These are phyloP conservation scores for Pseudocercospora macadamiae DNA, from an alignment of 2,329 filamentous ascomycete species.

Conservation along the genomic window DNA sequence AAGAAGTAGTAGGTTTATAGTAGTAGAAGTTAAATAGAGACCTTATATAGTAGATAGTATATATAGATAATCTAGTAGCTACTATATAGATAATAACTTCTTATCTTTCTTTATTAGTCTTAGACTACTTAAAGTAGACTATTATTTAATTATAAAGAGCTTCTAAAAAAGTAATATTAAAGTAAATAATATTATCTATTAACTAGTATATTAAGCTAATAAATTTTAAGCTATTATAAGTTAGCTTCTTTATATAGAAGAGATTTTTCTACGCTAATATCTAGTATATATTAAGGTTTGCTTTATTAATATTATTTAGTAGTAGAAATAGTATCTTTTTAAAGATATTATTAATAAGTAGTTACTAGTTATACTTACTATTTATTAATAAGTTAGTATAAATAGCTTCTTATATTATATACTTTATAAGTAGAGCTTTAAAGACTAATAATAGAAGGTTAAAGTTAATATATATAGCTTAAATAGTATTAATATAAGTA, in stretches of 20 bases:
- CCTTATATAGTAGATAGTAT: neutral
- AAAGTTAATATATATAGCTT: neutral
- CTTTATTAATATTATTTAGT: neutral
- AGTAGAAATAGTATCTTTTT: neutral
- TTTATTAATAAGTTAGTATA: neutral
- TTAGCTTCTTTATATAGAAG: neutral
- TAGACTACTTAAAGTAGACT: neutral
- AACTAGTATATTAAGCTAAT: slow-evolving; percentile 1
- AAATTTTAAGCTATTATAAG: neutral
- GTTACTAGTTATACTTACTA: neutral
- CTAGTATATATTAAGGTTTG: neutral
- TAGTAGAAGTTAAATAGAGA: neutral
- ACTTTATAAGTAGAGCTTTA: neutral
- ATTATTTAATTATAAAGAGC: neutral
- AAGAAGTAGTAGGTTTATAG: neutral
- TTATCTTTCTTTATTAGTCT: neutral
- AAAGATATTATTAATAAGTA: neutral
- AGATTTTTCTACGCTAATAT: neutral
- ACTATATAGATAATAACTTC: neutral
- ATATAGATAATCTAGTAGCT: neutral
- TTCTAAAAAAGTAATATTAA: neutral
- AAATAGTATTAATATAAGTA: neutral
- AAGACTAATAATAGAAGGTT: neutral
- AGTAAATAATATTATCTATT: neutral
- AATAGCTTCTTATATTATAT: neutral